These are phyloP conservation scores for Pythium dissotocum DNA, from an alignment of 352 stramenopile species.

Conservation along the genomic window DNA sequence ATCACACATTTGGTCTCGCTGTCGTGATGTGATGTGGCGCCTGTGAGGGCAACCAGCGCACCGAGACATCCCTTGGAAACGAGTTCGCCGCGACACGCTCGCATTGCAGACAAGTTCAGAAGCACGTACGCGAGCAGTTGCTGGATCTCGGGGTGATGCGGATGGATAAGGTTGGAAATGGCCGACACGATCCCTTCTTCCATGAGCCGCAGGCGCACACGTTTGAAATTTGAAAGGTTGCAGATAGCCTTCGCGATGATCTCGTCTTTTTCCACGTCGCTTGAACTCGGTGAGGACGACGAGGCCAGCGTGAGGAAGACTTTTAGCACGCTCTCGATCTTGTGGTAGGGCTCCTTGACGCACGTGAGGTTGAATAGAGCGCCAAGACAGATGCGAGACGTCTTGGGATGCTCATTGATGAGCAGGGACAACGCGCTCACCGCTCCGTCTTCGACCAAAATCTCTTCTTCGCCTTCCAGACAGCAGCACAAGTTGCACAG, in stretches of 20 bases:
- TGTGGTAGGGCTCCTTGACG: conserved; percentile 80
- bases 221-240: conserved; percentile 89
- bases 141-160: conserved; percentile 44
- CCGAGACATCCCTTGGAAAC: conserved; percentile 72
- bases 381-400: conserved; percentile 63
- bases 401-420: conserved; percentile 74
- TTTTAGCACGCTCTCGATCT: conserved; percentile 87
- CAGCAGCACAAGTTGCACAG: conserved; percentile 85
- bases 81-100: conserved; percentile 64
- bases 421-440: conserved; percentile 78
- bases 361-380: conserved; percentile 91
- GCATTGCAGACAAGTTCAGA: conserved; percentile 65
- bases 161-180: conserved; percentile 60
- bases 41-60: conserved; percentile 50
- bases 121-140: conserved; percentile 70
- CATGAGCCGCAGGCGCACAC: conserved; percentile 77
- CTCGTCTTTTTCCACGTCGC: conserved; percentile 34
- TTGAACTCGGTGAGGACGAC: conserved; percentile 12
- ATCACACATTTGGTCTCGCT: conserved; percentile 54
- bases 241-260: conserved; percentile 79
- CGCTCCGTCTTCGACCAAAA: conserved; percentile 81
- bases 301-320: conserved; percentile 67
- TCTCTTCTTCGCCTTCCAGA: conserved; percentile 69
- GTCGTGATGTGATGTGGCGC: conserved; percentile 30
- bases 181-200: conserved; percentile 88